These are phyloP conservation scores for Fusarium keratoplasticum DNA, from an alignment of 2,329 filamentous ascomycete genomes.

Conservation along the genomic window DNA sequence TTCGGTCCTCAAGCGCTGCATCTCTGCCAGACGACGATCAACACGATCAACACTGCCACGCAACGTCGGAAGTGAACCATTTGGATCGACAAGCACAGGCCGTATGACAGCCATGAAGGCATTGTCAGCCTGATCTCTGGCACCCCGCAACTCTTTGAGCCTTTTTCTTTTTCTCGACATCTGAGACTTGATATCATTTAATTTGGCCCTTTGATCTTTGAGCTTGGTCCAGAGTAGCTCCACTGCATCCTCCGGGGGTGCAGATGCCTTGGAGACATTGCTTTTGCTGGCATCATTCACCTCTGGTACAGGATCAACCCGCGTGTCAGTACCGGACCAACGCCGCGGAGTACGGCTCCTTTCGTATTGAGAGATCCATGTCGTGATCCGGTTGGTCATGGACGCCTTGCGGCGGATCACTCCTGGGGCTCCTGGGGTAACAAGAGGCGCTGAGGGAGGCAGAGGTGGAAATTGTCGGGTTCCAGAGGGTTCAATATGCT, in stretches of 20 bases:
- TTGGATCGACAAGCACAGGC: constrained; percentile 49
- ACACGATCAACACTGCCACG: constrained; percentile 45
- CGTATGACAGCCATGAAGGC: constrained; percentile 54
- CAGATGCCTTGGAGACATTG: constrained; percentile 24
- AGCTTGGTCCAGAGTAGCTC: constrained; percentile 51
- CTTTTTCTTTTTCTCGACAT: constrained; percentile 50
- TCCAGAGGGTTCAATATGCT: constrained; percentile 46
- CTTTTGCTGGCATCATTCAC: constrained; percentile 23
- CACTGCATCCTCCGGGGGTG: constrained; percentile 46
- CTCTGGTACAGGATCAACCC: constrained; percentile 9
- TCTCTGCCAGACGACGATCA: constrained; percentile 47
- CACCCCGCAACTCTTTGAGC: constrained; percentile 47
- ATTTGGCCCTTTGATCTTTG: constrained; percentile 48
- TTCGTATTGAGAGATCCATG: constrained; percentile 50
- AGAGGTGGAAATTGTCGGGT: constrained; percentile 49
- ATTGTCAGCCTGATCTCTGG: constrained; percentile 53
- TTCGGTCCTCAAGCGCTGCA: constrained; percentile 53
- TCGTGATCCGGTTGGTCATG: constrained; percentile 49
- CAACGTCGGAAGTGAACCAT: constrained; percentile 32
- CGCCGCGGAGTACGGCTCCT: constrained; percentile 41
- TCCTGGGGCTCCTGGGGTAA: constrained; percentile 37
- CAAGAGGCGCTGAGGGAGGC: constrained; percentile 43
- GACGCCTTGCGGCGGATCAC: constrained; percentile 42
- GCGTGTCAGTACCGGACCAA: constrained; percentile 14
- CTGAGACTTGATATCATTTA: constrained; percentile 45